phyloP scores from a whole-genome alignment of 345 rosid genomes.

The Pugionium cornutum region DNA sequence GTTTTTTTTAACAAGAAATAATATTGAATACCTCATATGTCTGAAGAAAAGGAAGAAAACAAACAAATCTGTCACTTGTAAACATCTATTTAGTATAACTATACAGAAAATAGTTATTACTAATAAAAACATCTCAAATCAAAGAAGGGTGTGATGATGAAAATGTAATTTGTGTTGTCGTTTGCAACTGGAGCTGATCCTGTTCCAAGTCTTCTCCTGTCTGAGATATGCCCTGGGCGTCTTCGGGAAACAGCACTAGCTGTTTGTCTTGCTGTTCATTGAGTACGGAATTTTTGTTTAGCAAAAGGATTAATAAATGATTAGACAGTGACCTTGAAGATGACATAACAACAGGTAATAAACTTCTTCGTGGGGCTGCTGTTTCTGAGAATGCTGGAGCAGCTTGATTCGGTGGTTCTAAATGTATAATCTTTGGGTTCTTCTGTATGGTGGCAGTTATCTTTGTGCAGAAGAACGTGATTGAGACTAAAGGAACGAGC shows the following conservation, averaged over 20 bases:
- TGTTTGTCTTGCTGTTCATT: slow-evolving; percentile 85
- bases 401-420: slow-evolving; percentile 63
- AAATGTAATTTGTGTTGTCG: slow-evolving; percentile 70
- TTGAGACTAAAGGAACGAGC: slow-evolving; percentile 90
- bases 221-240: slow-evolving; percentile 85
- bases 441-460: slow-evolving; percentile 71
- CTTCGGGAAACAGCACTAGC: slow-evolving; percentile 93
- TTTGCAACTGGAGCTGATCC: slow-evolving; percentile 93
- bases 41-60: too few relatives aligned
- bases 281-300: slow-evolving; percentile 52
- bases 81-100: too few relatives aligned
- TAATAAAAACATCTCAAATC: too few relatives aligned
- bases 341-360: slow-evolving; percentile 57
- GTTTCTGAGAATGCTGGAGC: slow-evolving; percentile 79
- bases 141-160: background rate
- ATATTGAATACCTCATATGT: too few relatives aligned
- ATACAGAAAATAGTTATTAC: too few relatives aligned
- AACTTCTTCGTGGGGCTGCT: slow-evolving; percentile 90
- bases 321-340: background rate
- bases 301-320: background rate
- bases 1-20: too few relatives aligned
- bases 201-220: slow-evolving; percentile 81
- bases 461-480: slow-evolving; percentile 71
- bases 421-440: slow-evolving; percentile 59
- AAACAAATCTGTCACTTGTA: too few relatives aligned